Conservation (phyloP, 495 filamentous ascomycete species). For the Neurospora sp. region DNA sequence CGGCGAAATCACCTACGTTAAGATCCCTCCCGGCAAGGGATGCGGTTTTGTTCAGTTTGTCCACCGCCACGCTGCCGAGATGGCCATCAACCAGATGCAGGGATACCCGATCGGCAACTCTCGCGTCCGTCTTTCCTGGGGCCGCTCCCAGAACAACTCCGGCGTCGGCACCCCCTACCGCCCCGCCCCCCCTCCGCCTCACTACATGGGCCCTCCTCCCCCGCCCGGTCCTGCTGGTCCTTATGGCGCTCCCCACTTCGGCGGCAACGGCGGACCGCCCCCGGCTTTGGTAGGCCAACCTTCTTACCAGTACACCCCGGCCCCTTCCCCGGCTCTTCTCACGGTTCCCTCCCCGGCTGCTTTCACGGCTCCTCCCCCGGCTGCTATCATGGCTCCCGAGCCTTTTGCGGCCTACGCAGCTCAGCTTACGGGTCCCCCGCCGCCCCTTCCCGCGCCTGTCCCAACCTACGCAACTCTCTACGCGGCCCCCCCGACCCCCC, state of each 20-base stretch:
- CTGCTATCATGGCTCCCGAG: neutral
- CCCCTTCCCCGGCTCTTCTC: neutral
- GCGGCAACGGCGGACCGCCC: slow-evolving; percentile 8
- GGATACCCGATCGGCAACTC: slow-evolving; percentile 99
- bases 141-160: slow-evolving; percentile 97
- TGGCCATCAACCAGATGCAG: slow-evolving; percentile 99
- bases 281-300: neutral
- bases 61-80: slow-evolving; percentile 96
- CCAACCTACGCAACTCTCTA: too few relatives aligned
- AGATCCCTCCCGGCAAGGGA: slow-evolving; percentile 98
- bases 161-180: slow-evolving; percentile 96
- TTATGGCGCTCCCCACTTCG: slow-evolving; percentile 17
- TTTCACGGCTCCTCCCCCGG: neutral
- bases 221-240: slow-evolving; percentile 19
- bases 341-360: neutral
- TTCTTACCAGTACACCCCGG: neutral
- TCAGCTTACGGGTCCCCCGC: neutral
- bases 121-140: slow-evolving; percentile 93
- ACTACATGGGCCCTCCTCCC: slow-evolving; percentile 37
- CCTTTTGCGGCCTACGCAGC: neutral
- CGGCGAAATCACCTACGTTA: slow-evolving; percentile 99
- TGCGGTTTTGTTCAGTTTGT: slow-evolving; percentile 99
- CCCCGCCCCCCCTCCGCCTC: slow-evolving; percentile 85
- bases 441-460: neutral
- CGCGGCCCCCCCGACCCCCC: neutral